phyloP scores from a whole-genome alignment of 345 rosid genomes.

The Gynandropsis gynandra region DNA sequence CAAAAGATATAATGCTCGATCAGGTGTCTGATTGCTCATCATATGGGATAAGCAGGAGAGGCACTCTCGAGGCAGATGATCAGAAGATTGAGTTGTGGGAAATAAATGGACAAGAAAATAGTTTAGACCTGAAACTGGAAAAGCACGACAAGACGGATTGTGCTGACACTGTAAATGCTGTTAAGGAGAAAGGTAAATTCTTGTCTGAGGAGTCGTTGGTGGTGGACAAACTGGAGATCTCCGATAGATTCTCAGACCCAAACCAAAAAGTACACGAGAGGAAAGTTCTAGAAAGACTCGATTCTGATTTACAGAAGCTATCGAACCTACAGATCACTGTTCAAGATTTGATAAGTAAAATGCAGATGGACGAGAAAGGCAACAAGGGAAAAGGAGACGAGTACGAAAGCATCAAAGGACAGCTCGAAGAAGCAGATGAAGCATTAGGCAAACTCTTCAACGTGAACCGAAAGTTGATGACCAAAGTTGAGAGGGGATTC shows the following conservation, averaged over 20 bases:
- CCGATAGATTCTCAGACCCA: constrained; percentile 43
- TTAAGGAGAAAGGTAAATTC: constrained; percentile 27
- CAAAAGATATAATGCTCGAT: constrained; percentile 91
- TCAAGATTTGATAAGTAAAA: constrained; percentile 65
- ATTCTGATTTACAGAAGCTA: constrained; percentile 73
- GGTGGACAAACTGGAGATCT: constrained; percentile 58
- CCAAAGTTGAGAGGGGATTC: constrained; percentile 41
- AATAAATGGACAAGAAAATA: constrained; percentile 45
- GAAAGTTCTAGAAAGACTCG: constrained; percentile 74
- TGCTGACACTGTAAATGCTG: background rate
- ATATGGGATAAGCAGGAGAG: constrained; percentile 58
- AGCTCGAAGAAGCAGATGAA: constrained; percentile 75
- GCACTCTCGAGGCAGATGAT: constrained; percentile 37
- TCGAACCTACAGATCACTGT: constrained; percentile 78
- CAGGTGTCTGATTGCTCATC: constrained; percentile 80
- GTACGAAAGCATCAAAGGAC: constrained; percentile 58
- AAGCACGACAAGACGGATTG: constrained; percentile 43
- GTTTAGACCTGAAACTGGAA: constrained; percentile 46
- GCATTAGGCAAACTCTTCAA: constrained; percentile 53
- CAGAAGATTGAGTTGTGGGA: no score
- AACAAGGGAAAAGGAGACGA: constrained; percentile 52
- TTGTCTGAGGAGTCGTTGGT: constrained; percentile 55
- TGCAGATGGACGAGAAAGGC: constrained; percentile 50
- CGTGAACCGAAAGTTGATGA: constrained; percentile 45
- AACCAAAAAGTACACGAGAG: constrained; percentile 43